Evolutionary conservation across 177 flowering plant genomes (phyloP), one percentile per base, ranked within the genome.

Genomic region (Telopea speciosissima): DNA sequence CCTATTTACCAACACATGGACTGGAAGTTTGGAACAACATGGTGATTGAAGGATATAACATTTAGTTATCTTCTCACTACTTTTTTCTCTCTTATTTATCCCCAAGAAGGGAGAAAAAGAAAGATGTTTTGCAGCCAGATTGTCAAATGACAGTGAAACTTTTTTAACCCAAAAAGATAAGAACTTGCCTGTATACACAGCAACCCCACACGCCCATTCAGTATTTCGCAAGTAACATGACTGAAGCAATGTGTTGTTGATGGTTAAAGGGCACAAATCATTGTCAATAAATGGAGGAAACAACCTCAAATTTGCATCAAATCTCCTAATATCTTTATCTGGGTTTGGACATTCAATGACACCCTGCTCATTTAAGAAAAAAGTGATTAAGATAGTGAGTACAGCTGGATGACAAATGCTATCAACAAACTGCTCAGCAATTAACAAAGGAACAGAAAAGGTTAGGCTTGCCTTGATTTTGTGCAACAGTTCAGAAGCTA

Each of bases 181-280:
- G 67, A 49, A 67, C 88, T 82, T 81, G 80, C 99, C 99, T 79
- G 99, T 93, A 77, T 95, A 95, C 16, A 91, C 89, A 79, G 99
- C 96, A 58, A 93, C 99, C 71, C 99, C 99, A 83, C 99, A 95
- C 66, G 90, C 98, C 99, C 99, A 95, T 69, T 95, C 98, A 19
- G 96, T 91, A 71, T 95, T 95, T 68, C 99, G 83, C 82, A 95
- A 79, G 82, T 95, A 95, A 80, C 99, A 95, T 70, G 99, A 91
- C 80, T 95, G 99, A 73, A 95, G 97, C 76, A 93, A 72, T 67
- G 99, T 95, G 76, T 93, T 95, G 78, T 90, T 93, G 68, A 95
- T 90, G 73, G 96, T 90, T 79, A 95, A 83, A 72, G 99, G 90
- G 74, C 93, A 95, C 70, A 93, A 68, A 78, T 95, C 99, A 80